These are phyloP conservation scores for Nakazawaea anatomiae DNA, from an alignment of 805 yeast species.

Conservation along the genomic window DNA sequence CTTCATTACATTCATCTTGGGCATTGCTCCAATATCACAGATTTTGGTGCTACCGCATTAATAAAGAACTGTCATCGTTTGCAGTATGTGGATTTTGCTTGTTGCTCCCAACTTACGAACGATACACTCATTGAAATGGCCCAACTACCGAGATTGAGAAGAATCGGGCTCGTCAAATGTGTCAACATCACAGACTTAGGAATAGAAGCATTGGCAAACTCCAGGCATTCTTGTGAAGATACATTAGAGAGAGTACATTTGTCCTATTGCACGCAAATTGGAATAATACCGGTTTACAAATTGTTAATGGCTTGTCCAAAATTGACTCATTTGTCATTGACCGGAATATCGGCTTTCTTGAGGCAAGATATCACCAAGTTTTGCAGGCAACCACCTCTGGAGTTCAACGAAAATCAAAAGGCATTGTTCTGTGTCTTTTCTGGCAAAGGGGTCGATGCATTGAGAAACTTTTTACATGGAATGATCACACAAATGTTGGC, in stretches of 20 bases:
- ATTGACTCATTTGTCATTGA: slow-evolving; percentile 83
- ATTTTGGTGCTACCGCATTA: slow-evolving; percentile 72
- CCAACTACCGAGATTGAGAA: slow-evolving; percentile 68
- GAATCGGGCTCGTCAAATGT: slow-evolving; percentile 94
- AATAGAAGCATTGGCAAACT: slow-evolving; percentile 55
- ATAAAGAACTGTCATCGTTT: slow-evolving; percentile 77
- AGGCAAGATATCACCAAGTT: slow-evolving; percentile 78
- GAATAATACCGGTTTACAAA: slow-evolving; percentile 70
- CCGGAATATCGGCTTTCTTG: slow-evolving; percentile 88
- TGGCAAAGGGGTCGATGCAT: slow-evolving; percentile 77
- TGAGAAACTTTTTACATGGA: slow-evolving; percentile 62
- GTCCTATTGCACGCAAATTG: slow-evolving; percentile 80
- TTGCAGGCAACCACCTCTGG: slow-evolving; percentile 91
- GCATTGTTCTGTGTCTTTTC: slow-evolving; percentile 88
- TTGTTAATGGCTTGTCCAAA: slow-evolving; percentile 77
- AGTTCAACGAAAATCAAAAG: slow-evolving; percentile 81
- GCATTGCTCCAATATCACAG: slow-evolving; percentile 88
- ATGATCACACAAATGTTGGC: slow-evolving; percentile 11
- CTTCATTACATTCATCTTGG: slow-evolving; percentile 90
- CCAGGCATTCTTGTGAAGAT: slow-evolving; percentile 63
- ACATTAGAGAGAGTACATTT: slow-evolving; percentile 89
- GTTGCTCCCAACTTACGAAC: slow-evolving; percentile 87
- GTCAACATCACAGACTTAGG: slow-evolving; percentile 84
- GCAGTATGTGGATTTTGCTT: slow-evolving; percentile 91
- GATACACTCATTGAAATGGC: slow-evolving; percentile 72